Percentiles rank a stretch among this genome's conserved stretches.
Conservation (phyloP, 2,329 filamentous ascomycete genomes). For the Gaeumannomyces tritici region DNA sequence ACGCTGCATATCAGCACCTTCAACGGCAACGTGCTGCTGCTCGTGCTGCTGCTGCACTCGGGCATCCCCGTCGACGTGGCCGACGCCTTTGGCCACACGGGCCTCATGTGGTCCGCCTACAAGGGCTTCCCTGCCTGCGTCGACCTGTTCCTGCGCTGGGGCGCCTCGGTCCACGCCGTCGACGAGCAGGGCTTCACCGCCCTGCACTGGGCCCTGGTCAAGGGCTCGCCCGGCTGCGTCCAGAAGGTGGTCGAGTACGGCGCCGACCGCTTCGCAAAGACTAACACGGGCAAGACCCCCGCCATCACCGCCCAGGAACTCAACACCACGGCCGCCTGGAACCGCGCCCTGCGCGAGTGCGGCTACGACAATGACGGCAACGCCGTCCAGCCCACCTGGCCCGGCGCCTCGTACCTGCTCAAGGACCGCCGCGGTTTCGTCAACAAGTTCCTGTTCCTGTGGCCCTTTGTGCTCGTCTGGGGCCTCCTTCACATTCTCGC, state of each 20-base stretch:
- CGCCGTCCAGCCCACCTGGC: constrained; percentile 59
- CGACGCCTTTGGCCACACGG: constrained; percentile 85
- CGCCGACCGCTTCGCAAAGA: constrained; percentile 84
- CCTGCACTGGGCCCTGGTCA: constrained; percentile 92
- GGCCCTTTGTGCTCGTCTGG: constrained; percentile 72
- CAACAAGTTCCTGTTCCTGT: constrained; percentile 80
- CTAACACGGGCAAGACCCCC: constrained; percentile 83
- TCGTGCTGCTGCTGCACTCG: constrained; percentile 85
- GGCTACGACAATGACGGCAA: constrained; percentile 54
- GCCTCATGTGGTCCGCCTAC: constrained; percentile 97
- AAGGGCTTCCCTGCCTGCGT: constrained; percentile 92
- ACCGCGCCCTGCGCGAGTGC: constrained; percentile 17
- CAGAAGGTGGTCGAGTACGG: constrained; percentile 95
- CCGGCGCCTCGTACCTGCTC: constrained; percentile 59
- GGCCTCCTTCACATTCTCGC: constrained; percentile 62
- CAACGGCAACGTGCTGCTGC: constrained; percentile 86
- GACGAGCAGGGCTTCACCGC: constrained; percentile 94
- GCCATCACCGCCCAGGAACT: constrained; percentile 79
- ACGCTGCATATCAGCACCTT: constrained; percentile 95
- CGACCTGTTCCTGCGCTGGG: constrained; percentile 88
- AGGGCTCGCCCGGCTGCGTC: constrained; percentile 80
- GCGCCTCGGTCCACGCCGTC: constrained; percentile 79
- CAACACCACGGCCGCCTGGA: constrained; percentile 61
- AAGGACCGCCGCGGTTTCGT: constrained; percentile 72
- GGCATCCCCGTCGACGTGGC: constrained; percentile 88